Evolutionary conservation across 2,329 filamentous ascomycete genomes (phyloP).

Genomic region (Dactylellina leptospora): DNA sequence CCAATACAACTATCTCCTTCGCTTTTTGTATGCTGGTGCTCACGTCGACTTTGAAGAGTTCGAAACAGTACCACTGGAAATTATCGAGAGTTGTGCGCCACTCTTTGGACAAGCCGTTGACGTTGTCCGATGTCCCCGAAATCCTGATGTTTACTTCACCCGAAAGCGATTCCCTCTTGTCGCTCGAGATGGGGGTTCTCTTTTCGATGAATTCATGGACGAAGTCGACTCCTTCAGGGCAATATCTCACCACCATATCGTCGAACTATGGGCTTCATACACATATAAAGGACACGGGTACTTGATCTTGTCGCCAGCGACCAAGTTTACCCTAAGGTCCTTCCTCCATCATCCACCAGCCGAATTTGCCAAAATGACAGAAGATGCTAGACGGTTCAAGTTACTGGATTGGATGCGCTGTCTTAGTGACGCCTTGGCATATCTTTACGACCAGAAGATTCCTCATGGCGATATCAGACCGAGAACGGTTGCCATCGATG

Average conservation of each 20-base stretch:
- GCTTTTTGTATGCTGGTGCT: constrained; percentile 69
- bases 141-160: constrained; percentile 68
- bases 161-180: constrained; percentile 68
- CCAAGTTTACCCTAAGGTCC: constrained; percentile 72
- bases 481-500: constrained; percentile 73
- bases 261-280: constrained; percentile 77
- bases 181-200: constrained; percentile 62
- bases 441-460: constrained; percentile 71
- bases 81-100: constrained; percentile 64
- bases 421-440: constrained; percentile 73
- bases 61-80: constrained; percentile 75
- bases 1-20: constrained; percentile 76
- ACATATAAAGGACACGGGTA: constrained; percentile 71
- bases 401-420: constrained; percentile 80
- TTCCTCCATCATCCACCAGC: constrained; percentile 72
- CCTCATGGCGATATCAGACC: constrained; percentile 76
- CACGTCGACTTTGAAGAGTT: constrained; percentile 72
- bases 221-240: constrained; percentile 69
- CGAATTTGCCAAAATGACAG: constrained; percentile 70
- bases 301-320: constrained; percentile 72
- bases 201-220: constrained; percentile 68
- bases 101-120: constrained; percentile 66
- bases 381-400: constrained; percentile 68
- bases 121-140: constrained; percentile 71
- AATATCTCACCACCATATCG: constrained; percentile 73